Conservation (phyloP, 129 eudicot species). For the Arctium lappa region DNA sequence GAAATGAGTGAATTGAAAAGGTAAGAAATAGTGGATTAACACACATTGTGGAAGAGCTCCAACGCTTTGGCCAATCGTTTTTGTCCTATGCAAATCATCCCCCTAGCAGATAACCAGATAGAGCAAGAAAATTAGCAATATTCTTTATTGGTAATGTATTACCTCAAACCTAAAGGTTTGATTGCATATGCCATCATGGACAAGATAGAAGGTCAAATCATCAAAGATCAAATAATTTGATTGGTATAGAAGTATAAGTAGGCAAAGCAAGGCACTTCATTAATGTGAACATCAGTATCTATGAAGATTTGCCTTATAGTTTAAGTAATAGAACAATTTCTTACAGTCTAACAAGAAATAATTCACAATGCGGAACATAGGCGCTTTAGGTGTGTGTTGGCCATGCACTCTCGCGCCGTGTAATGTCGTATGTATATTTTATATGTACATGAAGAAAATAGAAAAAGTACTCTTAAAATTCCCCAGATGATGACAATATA, state of each 20-base stretch:
- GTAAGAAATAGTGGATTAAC: constrained; percentile 26
- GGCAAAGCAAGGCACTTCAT: background rate
- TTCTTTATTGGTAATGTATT: background rate
- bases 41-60: constrained; percentile 92
- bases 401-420: too few species aligned
- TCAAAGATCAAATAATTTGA: background rate
- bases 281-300: background rate
- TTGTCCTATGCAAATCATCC: constrained; percentile 92
- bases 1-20: background rate
- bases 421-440: background rate
- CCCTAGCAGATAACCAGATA: constrained; percentile 45
- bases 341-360: background rate
- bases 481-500: background rate
- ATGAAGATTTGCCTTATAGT: background rate
- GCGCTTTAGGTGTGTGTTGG: too few species aligned
- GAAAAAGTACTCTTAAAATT: background rate
- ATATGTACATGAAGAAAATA: background rate
- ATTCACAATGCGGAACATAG: background rate
- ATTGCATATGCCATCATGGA: background rate
- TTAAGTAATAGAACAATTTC: background rate
- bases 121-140: constrained; percentile 12
- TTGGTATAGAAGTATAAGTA: background rate
- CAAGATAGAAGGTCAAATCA: background rate
- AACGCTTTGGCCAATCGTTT: constrained; percentile 75
- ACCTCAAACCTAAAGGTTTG: background rate